Evolutionary conservation across 1,139 yeast species (phyloP).

Genomic region (Schizosaccharomyces versatilis): DNA sequence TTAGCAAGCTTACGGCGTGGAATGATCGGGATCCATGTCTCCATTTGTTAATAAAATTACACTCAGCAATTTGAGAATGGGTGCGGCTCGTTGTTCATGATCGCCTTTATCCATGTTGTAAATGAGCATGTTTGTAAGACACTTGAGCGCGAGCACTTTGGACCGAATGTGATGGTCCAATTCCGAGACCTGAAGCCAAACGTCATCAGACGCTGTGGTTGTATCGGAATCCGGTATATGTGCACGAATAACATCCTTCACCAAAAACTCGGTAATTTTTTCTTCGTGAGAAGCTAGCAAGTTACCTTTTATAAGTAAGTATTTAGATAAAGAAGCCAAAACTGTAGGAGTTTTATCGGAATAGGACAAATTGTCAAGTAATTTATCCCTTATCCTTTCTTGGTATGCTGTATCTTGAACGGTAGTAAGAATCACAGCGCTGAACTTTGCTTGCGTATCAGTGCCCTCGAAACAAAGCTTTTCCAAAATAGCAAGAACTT

Average conservation of each 20-base stretch:
- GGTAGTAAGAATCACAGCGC: too few species aligned
- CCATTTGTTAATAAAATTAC: background rate
- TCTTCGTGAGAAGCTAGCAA: background rate
- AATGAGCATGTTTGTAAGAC: background rate
- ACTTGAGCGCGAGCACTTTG: background rate
- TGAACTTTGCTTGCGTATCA: too few species aligned
- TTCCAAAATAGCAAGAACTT: too few species aligned
- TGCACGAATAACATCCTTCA: background rate
- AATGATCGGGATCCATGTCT: background rate
- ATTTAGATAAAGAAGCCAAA: too few species aligned
- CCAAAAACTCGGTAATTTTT: background rate
- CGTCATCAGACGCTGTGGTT: background rate
- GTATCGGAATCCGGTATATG: too few species aligned
- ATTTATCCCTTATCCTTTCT: background rate
- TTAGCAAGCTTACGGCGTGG: background rate
- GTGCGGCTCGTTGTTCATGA: background rate
- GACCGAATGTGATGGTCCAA: background rate
- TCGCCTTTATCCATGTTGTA: background rate
- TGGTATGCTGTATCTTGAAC: too few species aligned
- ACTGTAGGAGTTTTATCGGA: too few species aligned
- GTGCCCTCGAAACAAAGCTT: too few species aligned
- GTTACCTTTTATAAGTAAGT: too few species aligned
- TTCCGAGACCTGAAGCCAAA: background rate
- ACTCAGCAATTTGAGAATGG: background rate
- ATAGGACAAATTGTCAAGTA: slow-evolving; percentile 11